Evolutionary conservation across 352 stramenopile species (phyloP).

Genomic region (Globisporangium recalcitrans): DNA sequence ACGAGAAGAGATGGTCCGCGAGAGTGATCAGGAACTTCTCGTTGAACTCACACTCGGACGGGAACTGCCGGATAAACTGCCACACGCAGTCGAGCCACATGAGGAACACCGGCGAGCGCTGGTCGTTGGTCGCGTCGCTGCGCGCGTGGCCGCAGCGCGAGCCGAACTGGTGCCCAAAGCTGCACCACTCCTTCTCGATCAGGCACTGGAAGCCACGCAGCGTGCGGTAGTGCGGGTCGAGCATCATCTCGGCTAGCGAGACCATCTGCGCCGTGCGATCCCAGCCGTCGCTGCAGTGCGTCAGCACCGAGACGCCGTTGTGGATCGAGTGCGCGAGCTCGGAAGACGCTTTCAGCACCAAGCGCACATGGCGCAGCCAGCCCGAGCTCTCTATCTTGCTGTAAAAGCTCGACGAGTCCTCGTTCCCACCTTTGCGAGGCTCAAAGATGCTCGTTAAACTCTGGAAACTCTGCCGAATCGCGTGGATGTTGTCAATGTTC

Average conservation of each 20-base stretch:
- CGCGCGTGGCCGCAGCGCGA: constrained; percentile 90
- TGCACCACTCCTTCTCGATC: constrained; percentile 99
- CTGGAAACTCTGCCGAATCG: constrained; percentile 91
- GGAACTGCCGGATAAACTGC: constrained; percentile 95
- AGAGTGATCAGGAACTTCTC: constrained; percentile 89
- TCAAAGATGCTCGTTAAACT: constrained; percentile 81
- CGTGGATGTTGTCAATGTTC: constrained; percentile 99
- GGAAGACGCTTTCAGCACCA: constrained; percentile 90
- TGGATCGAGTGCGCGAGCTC: constrained; percentile 92
- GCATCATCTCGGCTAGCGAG: constrained; percentile 92
- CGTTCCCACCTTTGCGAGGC: constrained; percentile 58
- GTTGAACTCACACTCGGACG: constrained; percentile 97
- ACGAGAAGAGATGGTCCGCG: constrained; percentile 95
- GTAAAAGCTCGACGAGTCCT: constrained; percentile 89
- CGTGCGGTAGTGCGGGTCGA: constrained; percentile 98
- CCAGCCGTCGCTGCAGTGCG: constrained; percentile 99
- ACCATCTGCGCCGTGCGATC: constrained; percentile 98
- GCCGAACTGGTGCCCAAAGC: constrained; percentile 98
- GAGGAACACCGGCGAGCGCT: constrained; percentile 97
- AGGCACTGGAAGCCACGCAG: constrained; percentile 94
- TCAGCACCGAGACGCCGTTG: constrained; percentile 92
- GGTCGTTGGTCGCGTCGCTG: constrained; percentile 85
- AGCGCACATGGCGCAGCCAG: constrained; percentile 94
- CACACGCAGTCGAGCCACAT: constrained; percentile 98
- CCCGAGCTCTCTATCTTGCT: constrained; percentile 89